Conservation (phyloP, 768 basidiomycete genomes). For the Boletellus sp. region DNA sequence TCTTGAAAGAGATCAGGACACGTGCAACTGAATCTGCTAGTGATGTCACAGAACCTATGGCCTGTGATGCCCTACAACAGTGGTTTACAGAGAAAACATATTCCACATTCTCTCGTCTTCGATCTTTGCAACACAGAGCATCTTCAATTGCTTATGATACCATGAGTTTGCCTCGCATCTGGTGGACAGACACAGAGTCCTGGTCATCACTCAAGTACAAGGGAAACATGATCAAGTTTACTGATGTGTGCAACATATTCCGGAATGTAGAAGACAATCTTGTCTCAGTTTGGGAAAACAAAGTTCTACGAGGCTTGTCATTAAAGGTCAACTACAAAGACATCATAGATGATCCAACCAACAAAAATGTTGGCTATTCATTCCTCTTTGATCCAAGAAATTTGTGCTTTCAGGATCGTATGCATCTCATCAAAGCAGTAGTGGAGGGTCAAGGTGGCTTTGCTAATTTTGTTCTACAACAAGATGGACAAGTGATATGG, state of each 20-base stretch:
- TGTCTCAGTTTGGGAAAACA: constrained; percentile 2
- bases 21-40: not conserved
- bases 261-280: not conserved
- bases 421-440: rapidly evolving
- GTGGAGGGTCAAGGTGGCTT: not conserved
- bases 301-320: constrained; percentile 9
- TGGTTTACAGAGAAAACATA: constrained; percentile 4
- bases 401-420: not conserved
- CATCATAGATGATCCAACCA: constrained; percentile 19
- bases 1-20: constrained; percentile 4
- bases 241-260: not conserved
- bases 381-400: constrained; percentile 1
- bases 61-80: not conserved
- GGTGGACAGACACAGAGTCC: not conserved
- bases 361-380: not conserved
- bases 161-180: not conserved
- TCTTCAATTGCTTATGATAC: not conserved
- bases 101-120: constrained; percentile 4
- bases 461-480: not conserved
- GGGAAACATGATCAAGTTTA: not conserved
- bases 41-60: not conserved
- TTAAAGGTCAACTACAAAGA: constrained; percentile 9
- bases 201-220: constrained; percentile 1
- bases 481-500: not conserved
- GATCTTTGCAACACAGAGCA: constrained; percentile 8